Percentiles rank a stretch among this genome's conserved stretches.
These are phyloP conservation scores for Kurtzmaniella quercitrusa DNA, from an alignment of 1,139 yeast species.

Conservation along the genomic window DNA sequence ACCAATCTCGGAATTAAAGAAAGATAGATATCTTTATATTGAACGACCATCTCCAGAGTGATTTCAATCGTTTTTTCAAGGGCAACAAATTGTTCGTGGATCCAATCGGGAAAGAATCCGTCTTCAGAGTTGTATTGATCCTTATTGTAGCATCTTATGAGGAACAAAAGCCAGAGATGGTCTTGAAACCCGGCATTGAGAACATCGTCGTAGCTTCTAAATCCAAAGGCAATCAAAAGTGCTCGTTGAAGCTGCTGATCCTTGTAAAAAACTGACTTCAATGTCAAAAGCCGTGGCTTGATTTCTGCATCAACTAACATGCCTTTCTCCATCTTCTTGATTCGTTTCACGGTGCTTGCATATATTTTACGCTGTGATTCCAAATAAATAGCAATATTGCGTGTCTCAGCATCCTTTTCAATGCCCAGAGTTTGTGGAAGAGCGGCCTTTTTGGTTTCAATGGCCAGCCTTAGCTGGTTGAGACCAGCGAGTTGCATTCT, in stretches of 20 bases:
- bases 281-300: constrained; percentile 41
- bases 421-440: constrained; percentile 15
- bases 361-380: constrained; percentile 47
- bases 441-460: constrained; percentile 41
- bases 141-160: constrained; percentile 55
- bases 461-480: constrained; percentile 50
- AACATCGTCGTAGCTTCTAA: constrained; percentile 50
- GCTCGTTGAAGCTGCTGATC: constrained; percentile 56
- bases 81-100: constrained; percentile 38
- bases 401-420: constrained; percentile 6
- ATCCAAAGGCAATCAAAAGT: constrained; percentile 53
- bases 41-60: constrained; percentile 49
- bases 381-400: constrained; percentile 33
- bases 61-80: constrained; percentile 35
- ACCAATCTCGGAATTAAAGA: constrained; percentile 52
- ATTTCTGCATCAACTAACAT: constrained; percentile 36
- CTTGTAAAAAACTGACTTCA: constrained; percentile 53
- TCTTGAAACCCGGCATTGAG: constrained; percentile 47
- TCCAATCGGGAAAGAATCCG: constrained; percentile 50
- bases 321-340: constrained; percentile 49
- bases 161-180: constrained; percentile 59
- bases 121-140: constrained; percentile 28
- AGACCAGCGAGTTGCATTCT: constrained; percentile 60
- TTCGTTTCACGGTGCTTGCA: constrained; percentile 40
- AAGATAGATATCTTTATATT: constrained; percentile 51